Evolutionary conservation across 2,329 filamentous ascomycete genomes (phyloP).

Genomic region (Penicillium griseofulvum): DNA sequence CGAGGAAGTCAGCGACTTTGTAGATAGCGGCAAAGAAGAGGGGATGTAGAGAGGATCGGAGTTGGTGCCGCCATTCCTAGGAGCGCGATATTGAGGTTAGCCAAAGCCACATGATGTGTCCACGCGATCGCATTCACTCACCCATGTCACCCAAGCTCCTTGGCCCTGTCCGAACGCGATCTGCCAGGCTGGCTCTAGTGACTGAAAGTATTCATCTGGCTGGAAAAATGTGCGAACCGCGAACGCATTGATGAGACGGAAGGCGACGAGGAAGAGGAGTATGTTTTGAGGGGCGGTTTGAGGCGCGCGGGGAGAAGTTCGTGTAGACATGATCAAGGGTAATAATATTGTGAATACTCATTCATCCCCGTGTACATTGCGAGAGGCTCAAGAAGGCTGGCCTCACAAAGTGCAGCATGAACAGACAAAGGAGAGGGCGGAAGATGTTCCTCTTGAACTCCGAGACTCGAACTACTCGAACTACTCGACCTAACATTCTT

Average conservation of each 20-base stretch:
- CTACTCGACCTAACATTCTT: background rate
- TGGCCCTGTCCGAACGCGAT: slow-evolving; percentile 74
- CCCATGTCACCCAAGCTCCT: slow-evolving; percentile 95
- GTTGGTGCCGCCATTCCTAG: slow-evolving; percentile 87
- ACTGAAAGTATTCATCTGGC: slow-evolving; percentile 96
- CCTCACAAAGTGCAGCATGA: background rate
- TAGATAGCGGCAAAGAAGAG: slow-evolving; percentile 78
- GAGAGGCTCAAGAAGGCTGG: background rate
- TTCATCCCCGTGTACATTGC: slow-evolving; percentile 1
- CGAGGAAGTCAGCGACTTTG: slow-evolving; percentile 57
- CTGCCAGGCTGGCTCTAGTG: slow-evolving; percentile 89
- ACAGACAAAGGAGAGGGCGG: slow-evolving; percentile 1
- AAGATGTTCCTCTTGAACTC: background rate
- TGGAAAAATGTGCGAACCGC: slow-evolving; percentile 89
- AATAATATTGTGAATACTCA: background rate
- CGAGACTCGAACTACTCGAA: background rate
- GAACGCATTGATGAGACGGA: slow-evolving; percentile 78
- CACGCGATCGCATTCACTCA: slow-evolving; percentile 45
- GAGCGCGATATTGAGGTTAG: slow-evolving; percentile 6
- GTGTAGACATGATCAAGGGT: slow-evolving; percentile 6
- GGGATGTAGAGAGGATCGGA: slow-evolving; percentile 91
- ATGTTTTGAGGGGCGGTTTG: slow-evolving; percentile 20
- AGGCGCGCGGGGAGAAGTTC: slow-evolving; percentile 11
- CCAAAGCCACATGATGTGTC: background rate
- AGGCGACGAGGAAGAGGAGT: slow-evolving; percentile 53